phyloP scores from a whole-genome alignment of 108 stramenopile species.

The Skeletonema tropicum region DNA sequence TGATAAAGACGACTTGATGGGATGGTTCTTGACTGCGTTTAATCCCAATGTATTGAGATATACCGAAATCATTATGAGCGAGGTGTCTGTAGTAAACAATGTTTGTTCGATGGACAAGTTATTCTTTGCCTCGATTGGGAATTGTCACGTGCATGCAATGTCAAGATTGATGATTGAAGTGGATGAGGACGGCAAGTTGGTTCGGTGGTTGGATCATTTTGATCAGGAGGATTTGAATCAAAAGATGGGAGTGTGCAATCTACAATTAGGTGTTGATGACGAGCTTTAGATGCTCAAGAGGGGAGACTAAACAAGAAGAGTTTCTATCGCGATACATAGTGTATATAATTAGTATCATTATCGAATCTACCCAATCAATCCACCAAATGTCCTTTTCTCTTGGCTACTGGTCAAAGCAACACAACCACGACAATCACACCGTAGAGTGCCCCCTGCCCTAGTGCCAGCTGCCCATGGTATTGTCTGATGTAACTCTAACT shows the following conservation, averaged over 20 bases:
- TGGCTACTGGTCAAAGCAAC: constrained; percentile 69
- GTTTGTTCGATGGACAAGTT: constrained; percentile 10
- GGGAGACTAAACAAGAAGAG: no score
- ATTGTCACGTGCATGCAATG: constrained; percentile 7
- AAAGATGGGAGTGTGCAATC: constrained; percentile 14
- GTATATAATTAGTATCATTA: not conserved
- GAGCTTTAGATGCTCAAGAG: not conserved
- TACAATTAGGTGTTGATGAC: not conserved
- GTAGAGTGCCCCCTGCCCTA: constrained; percentile 72
- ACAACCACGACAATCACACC: constrained; percentile 81
- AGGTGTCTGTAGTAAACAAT: constrained; percentile 12
- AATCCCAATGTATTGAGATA: constrained; percentile 7
- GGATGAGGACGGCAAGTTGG: constrained; percentile 8
- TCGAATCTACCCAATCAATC: constrained; percentile 56
- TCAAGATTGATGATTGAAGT: constrained; percentile 11
- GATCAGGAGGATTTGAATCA: constrained; percentile 13
- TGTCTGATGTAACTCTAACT: constrained; percentile 75
- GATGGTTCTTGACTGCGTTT: constrained; percentile 5
- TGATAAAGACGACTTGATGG: not conserved
- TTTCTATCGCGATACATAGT: no score
- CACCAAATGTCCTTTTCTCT: constrained; percentile 68
- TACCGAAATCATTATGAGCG: constrained; percentile 4
- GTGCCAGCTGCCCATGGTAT: constrained; percentile 78
- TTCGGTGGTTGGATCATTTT: not conserved
- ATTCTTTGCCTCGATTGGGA: constrained; percentile 7